Conservation (phyloP, 257 asterid species). For the Przewalskia tangutica region DNA sequence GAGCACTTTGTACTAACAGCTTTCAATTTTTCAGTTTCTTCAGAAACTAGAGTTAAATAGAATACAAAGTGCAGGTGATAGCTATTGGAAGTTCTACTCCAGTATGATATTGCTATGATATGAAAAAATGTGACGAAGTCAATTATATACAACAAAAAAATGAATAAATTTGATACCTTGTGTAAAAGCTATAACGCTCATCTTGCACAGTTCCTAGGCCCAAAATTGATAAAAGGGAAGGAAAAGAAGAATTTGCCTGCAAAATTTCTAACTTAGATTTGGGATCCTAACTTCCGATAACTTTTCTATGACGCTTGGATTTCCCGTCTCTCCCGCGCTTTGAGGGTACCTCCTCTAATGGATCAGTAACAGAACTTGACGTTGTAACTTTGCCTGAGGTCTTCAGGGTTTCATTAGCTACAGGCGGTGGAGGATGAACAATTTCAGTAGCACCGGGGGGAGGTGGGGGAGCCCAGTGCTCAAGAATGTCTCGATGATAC, state of each 20-base stretch:
- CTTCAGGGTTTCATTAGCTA: slow-evolving; percentile 4
- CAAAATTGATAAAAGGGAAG: slow-evolving; percentile 18
- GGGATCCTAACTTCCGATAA: slow-evolving; percentile 30
- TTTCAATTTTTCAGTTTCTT: background rate
- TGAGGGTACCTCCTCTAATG: slow-evolving; percentile 20
- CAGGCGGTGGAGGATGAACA: slow-evolving; percentile 42
- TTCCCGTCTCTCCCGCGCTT: slow-evolving; percentile 45
- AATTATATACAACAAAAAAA: slow-evolving; percentile 17
- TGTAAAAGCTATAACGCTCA: slow-evolving; percentile 20
- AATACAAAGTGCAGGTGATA: background rate
- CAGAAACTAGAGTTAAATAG: background rate
- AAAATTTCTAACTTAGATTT: slow-evolving; percentile 22
- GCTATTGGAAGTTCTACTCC: background rate
- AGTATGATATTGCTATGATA: background rate
- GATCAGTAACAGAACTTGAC: slow-evolving; percentile 6
- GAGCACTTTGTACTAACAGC: background rate
- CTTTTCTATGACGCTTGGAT: slow-evolving; percentile 64
- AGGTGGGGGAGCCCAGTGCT: slow-evolving; percentile 44
- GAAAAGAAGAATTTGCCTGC: slow-evolving; percentile 14
- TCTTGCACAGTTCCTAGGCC: slow-evolving; percentile 17
- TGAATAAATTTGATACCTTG: slow-evolving; percentile 3
- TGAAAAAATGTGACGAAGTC: background rate
- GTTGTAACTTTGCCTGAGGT: background rate
- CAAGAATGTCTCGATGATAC: slow-evolving; percentile 74
- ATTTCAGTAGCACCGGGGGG: slow-evolving; percentile 18